These are phyloP conservation scores for Curvularia eragrostidis DNA, from an alignment of 2,329 filamentous ascomycete species.

Conservation along the genomic window DNA sequence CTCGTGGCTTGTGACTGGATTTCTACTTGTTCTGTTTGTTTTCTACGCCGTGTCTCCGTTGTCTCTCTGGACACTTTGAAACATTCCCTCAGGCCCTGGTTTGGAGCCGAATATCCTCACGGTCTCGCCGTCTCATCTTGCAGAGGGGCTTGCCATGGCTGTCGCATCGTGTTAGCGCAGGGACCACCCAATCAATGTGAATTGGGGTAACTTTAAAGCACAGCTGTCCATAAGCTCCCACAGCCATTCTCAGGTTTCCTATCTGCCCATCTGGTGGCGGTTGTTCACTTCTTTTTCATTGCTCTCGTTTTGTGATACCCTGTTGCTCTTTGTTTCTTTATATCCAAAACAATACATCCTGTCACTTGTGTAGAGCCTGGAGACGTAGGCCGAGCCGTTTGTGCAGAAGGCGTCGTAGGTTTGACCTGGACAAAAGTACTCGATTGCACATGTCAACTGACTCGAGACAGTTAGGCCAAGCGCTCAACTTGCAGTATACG, in stretches of 20 bases:
- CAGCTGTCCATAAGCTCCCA: conserved; percentile 47
- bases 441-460: neutral
- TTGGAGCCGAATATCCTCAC: neutral
- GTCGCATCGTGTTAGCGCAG: conserved; percentile 33
- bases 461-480: neutral
- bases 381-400: conserved; percentile 27
- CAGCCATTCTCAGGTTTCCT: conserved; percentile 18
- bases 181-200: conserved; percentile 40
- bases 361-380: conserved; percentile 27
- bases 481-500: neutral
- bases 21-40: neutral
- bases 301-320: conserved; percentile 37
- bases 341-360: conserved; percentile 7
- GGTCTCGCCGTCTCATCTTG: conserved; percentile 17
- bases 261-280: conserved; percentile 32
- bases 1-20: neutral
- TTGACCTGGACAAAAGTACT: neutral
- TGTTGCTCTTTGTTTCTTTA: conserved; percentile 22
- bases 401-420: conserved; percentile 24
- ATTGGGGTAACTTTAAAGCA: conserved; percentile 39
- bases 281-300: conserved; percentile 25
- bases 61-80: neutral
- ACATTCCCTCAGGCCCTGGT: neutral
- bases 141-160: conserved; percentile 21
- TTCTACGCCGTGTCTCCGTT: neutral